phyloP scores from a whole-genome alignment of 2,329 filamentous ascomycete genomes.

The Diaporthe citriasiana region DNA sequence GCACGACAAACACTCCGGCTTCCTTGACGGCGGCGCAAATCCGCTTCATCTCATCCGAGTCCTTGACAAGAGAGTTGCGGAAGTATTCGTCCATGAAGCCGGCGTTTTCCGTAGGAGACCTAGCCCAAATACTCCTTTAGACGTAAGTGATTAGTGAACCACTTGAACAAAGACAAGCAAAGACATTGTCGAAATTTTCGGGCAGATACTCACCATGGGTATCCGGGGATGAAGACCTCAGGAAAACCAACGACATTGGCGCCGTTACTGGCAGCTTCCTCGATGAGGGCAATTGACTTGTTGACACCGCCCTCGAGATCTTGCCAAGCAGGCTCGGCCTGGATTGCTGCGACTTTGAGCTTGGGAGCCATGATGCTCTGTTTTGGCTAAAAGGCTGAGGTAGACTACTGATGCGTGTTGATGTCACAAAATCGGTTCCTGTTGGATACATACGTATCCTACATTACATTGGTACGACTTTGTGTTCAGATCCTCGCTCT shows the following conservation, averaged over 20 bases:
- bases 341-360: constrained; percentile 31
- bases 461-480: not conserved
- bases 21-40: constrained; percentile 61
- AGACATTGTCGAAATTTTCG: not conserved
- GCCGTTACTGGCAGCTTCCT: constrained; percentile 50
- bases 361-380: constrained; percentile 4
- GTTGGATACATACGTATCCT: not conserved
- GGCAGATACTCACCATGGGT: constrained; percentile 57
- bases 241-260: constrained; percentile 58
- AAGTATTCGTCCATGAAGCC: constrained; percentile 61
- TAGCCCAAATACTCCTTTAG: constrained; percentile 49
- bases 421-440: not conserved
- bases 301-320: constrained; percentile 32
- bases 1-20: constrained; percentile 60
- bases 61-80: constrained; percentile 56
- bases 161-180: not conserved
- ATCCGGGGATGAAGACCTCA: constrained; percentile 61
- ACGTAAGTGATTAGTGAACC: constrained; percentile 17
- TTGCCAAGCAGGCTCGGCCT: constrained; percentile 33
- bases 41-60: constrained; percentile 57
- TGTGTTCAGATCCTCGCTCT: not conserved
- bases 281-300: constrained; percentile 53
- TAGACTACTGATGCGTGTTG: not conserved
- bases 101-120: constrained; percentile 50
- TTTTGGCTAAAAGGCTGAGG: not conserved